Percentiles rank a stretch among this genome's conserved stretches.
phyloP scores from a whole-genome alignment of 768 basidiomycete genomes.

The Suillus decipiens region DNA sequence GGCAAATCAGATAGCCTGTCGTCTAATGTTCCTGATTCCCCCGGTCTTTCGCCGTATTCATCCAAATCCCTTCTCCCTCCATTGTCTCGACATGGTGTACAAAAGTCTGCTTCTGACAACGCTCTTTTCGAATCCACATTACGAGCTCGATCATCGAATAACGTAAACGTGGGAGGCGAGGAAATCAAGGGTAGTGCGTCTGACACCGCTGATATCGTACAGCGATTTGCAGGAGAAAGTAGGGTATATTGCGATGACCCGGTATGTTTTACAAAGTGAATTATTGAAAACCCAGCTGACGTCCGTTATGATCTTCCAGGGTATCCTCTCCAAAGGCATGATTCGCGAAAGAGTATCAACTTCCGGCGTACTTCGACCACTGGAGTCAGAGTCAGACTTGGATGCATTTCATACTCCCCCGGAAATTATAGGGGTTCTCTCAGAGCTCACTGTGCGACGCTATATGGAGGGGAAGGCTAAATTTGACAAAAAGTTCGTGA shows the following conservation, averaged over 20 bases:
- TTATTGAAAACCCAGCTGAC: conserved; percentile 5
- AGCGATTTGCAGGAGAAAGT: conserved; percentile 60
- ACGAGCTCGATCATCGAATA: not conserved
- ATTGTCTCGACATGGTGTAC: conserved; percentile 16
- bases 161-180: conserved; percentile 23
- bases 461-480: conserved; percentile 63
- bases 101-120: conserved; percentile 18
- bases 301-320: conserved; percentile 27
- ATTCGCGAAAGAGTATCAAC: conserved; percentile 90
- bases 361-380: conserved; percentile 74
- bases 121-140: not conserved
- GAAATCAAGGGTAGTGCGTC: conserved; percentile 19
- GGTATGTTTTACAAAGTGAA: conserved; percentile 35
- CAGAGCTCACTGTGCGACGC: conserved; percentile 74
- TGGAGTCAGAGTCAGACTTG: conserved; percentile 74
- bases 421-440: conserved; percentile 70
- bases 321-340: conserved; percentile 55
- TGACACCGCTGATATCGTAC: conserved; percentile 14
- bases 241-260: conserved; percentile 53
- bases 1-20: conserved; percentile 4
- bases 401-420: conserved; percentile 63
- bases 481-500: conserved; percentile 70
- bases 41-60: not conserved
- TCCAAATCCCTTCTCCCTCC: conserved; percentile 11
- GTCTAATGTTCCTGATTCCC: not conserved